A percentile compares a stretch with the other conserved stretches of the same genome.
Evolutionary conservation across 2,329 filamentous ascomycete genomes (phyloP).

Genomic region (Xylariaceae sp.): DNA sequence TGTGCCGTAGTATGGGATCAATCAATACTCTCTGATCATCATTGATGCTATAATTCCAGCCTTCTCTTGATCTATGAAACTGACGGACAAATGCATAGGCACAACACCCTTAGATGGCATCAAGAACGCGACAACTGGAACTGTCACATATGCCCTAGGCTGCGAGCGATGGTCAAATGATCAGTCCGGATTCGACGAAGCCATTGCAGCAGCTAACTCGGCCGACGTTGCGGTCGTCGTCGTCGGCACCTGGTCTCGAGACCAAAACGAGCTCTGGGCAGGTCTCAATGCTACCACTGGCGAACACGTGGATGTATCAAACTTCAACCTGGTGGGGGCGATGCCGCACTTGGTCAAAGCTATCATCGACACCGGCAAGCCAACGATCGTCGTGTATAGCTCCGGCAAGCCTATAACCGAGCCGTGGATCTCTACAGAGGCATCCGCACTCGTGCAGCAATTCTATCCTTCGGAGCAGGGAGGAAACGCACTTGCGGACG

Average conservation of each 20-base stretch:
- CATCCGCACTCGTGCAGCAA: conserved; percentile 65
- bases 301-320: conserved; percentile 65
- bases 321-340: conserved; percentile 64
- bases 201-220: conserved; percentile 59
- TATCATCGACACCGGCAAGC: conserved; percentile 63
- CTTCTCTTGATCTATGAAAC: too few relatives aligned
- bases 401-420: conserved; percentile 71
- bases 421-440: conserved; percentile 64
- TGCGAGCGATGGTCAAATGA: conserved; percentile 71
- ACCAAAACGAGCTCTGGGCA: conserved; percentile 67
- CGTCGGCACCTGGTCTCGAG: conserved; percentile 71
- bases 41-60: too few relatives aligned
- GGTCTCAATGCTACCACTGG: conserved; percentile 71
- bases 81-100: too few relatives aligned
- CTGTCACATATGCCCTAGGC: conserved; percentile 63
- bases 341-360: conserved; percentile 64
- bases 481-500: conserved; percentile 61
- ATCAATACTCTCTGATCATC: too few relatives aligned
- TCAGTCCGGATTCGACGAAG: conserved; percentile 63
- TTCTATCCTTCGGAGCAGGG: conserved; percentile 72
- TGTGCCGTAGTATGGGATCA: too few relatives aligned
- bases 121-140: conserved; percentile 54
- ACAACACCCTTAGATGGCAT: conserved; percentile 70
- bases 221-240: conserved; percentile 71
- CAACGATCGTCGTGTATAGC: conserved; percentile 64